phyloP scores from a whole-genome alignment of 2,329 filamentous ascomycete species.

The Zarea fungicola region DNA sequence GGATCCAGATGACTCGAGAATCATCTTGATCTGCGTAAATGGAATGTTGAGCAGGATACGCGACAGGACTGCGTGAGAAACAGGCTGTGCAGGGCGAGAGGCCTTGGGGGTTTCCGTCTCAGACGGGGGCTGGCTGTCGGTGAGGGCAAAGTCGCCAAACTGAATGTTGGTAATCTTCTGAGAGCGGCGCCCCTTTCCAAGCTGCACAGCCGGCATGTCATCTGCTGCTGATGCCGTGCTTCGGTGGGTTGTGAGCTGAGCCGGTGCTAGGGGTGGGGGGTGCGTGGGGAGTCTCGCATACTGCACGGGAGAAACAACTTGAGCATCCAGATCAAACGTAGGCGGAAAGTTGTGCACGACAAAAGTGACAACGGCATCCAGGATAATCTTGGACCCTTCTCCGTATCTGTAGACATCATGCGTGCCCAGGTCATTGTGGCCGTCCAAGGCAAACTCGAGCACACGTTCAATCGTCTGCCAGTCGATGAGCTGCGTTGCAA shows the following conservation, averaged over 20 bases:
- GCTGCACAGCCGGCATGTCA: conserved; percentile 33
- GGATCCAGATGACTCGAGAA: conserved; percentile 56
- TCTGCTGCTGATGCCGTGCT: conserved; percentile 22
- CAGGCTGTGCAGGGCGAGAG: conserved; percentile 22
- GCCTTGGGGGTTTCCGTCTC: conserved; percentile 25
- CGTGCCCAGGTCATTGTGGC: conserved; percentile 28
- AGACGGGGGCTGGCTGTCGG: conserved; percentile 21
- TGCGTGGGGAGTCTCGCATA: conserved; percentile 36
- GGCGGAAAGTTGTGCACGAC: conserved; percentile 54
- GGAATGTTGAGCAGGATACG: conserved; percentile 66
- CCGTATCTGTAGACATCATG: conserved; percentile 46
- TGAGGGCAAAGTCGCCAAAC: conserved; percentile 60
- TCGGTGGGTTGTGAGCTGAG: conserved; percentile 10
- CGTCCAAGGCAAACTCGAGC: conserved; percentile 52
- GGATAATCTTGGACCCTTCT: conserved; percentile 47
- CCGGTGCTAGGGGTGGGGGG: conserved; percentile 15
- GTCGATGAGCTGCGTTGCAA: conserved; percentile 51
- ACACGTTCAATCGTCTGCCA: conserved; percentile 60
- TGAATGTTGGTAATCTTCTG: conserved; percentile 58
- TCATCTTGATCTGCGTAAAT: conserved; percentile 58
- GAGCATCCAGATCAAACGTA: conserved; percentile 54
- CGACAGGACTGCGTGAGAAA: conserved; percentile 51
- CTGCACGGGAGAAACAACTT: conserved; percentile 28
- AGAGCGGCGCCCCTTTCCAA: conserved; percentile 37
- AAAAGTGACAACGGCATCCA: conserved; percentile 53